Base-by-base conservation (phyloP, 129 eudicot species). In the Helianthus tuberosus region DNA sequence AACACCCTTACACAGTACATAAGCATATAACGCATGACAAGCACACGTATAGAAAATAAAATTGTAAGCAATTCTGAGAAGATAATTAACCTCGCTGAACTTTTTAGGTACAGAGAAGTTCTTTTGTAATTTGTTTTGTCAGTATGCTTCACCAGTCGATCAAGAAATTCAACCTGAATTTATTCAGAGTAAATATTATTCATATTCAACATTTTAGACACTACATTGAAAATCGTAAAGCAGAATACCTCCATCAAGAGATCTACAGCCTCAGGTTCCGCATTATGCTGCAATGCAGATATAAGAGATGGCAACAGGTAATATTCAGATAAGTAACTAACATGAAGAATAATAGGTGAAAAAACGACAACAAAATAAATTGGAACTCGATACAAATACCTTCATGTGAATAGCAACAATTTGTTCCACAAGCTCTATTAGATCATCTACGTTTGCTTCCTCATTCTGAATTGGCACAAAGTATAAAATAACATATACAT, bases 181-280 rank as follows among this genome's bases (percentile, higher is more conserved):
- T 7, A 67, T 8, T 54, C 68, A 62, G 6, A 55, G 50, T 68
- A 44, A 15, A 58, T 16, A 46, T 14, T 32, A 46, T 14, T 32
- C 43, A 10, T 43, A 61, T 51, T 39, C 23, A 66, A 62, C 44
- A 60, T 13, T 6, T 29, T 46, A 46, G 12, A 6, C 46, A 29
- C 41, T 59, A 48, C 25, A 54, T 46, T 29, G 29, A 77, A 55
- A 48, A 25, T 29, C 23, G 35, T 14, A n/a, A 71, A 60, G 58
- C 9, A 38, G 2, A 59, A 46, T 89, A 93, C 98, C 98, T 94
- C 98, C 97, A 94, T 94, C 46, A 94, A 63, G 75, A 94, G 96
- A 85, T 94, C 98, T 20, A 88, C 97, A 36, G 98, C 97, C 86
- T 94, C 98, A 11, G 96, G 96, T 78, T 94, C 98, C 38, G 97